phyloP scores from a whole-genome alignment of 768 basidiomycete genomes.

The Pleurotus salmoneostramineus region DNA sequence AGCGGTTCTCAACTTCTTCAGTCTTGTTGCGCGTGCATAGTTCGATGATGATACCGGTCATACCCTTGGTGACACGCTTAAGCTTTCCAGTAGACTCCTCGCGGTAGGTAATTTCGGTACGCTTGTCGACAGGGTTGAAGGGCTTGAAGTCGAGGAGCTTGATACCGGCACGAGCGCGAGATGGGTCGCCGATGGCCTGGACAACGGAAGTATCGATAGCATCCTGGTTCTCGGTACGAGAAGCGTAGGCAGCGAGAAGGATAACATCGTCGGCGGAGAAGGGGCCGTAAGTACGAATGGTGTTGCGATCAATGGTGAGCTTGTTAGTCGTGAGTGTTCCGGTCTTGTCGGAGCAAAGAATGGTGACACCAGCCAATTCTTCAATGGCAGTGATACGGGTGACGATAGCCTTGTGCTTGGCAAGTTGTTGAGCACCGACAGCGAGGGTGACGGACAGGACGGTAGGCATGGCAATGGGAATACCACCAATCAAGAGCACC shows the following conservation, averaged over 20 bases:
- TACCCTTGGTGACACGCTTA: slow-evolving; percentile 99
- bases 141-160: slow-evolving; percentile 98
- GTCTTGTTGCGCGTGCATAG: slow-evolving; percentile 98
- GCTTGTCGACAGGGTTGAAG: slow-evolving; percentile 99
- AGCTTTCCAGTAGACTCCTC: slow-evolving; percentile 93
- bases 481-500: slow-evolving; percentile 98
- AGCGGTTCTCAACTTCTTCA: slow-evolving; percentile 82
- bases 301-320: slow-evolving; percentile 92
- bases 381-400: slow-evolving; percentile 99
- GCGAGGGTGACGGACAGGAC: slow-evolving; percentile 97
- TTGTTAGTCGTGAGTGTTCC: slow-evolving; percentile 99
- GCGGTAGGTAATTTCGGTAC: slow-evolving; percentile 97
- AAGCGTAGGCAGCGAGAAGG: slow-evolving; percentile 92
- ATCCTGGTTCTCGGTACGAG: slow-evolving; percentile 98
- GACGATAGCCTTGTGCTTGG: slow-evolving; percentile 99
- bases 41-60: slow-evolving; percentile 98
- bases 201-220: slow-evolving; percentile 93
- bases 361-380: slow-evolving; percentile 97
- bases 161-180: slow-evolving; percentile 85
- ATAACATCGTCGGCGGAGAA: slow-evolving; percentile 90
- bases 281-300: slow-evolving; percentile 86
- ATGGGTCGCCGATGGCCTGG: slow-evolving; percentile 65
- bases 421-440: slow-evolving; percentile 97
- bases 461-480: slow-evolving; percentile 99
- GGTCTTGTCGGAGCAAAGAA: slow-evolving; percentile 98